Conservation (phyloP, 2,329 filamentous ascomycete species). For the Ceratocystis papillata region DNA sequence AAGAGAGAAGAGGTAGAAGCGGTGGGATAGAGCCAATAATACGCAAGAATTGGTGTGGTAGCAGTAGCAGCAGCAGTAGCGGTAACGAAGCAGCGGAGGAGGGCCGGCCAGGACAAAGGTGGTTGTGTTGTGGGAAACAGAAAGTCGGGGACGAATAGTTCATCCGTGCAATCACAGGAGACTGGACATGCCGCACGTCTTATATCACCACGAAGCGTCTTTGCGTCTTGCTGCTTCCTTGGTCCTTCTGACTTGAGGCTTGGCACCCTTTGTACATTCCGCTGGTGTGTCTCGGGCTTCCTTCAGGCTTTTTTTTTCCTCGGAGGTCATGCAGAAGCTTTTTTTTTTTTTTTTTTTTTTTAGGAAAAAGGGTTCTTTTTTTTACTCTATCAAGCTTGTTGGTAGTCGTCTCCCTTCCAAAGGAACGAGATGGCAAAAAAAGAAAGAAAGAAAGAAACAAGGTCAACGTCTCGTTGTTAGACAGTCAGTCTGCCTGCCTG, state of each 20-base stretch:
- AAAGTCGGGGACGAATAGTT: background rate
- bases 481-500: no score
- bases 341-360: background rate
- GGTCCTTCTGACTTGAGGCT: slow-evolving; percentile 5
- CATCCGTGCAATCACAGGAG: background rate
- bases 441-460: no score
- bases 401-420: no score
- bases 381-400: no score
- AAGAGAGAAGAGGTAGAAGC: background rate
- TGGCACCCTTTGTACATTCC: slow-evolving; percentile 13
- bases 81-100: background rate
- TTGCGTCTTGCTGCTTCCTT: background rate
- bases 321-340: background rate
- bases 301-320: slow-evolving; percentile 2
- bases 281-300: slow-evolving; percentile 11
- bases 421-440: no score
- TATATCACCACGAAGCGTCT: background rate
- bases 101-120: background rate
- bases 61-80: background rate
- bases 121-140: background rate
- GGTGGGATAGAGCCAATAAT: background rate
- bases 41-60: background rate
- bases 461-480: no score
- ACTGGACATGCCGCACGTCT: background rate
- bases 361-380: background rate